Evolutionary conservation across 192 early-diverging fungal genomes (phyloP), one percentile per base, ranked within the genome.

Genomic region (Backusella australiensis): DNA sequence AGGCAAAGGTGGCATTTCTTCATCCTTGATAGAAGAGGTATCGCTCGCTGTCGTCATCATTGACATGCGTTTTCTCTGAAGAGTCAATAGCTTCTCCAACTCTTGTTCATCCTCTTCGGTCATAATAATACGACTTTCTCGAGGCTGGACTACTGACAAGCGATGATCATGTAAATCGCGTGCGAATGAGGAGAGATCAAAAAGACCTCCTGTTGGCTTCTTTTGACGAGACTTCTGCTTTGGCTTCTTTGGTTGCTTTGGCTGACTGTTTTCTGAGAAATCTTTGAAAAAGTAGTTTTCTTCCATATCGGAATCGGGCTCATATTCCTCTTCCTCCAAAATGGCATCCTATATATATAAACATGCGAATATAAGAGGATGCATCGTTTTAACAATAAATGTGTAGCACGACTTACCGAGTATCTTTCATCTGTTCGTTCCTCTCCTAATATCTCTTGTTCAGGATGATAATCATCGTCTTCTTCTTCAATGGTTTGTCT

Each of bases 261-360:
- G 35, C 11, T 19, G 32, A 39, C 35, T 49, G 12, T 72, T 70
- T 19, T 56, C 46, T 6, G 75, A 69, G 67, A 80, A 80, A 34
- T 80, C 79, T 34, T 80, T 75, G 26, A 80, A 76, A 36, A 80
- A 80, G 34, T 49, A 76, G 38, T 80, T 68, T 66, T 80, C 79
- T 36, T 80, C 75, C 23, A 53, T 23, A 15, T 75, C 74, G 17
- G 75, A 75, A 41, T 76, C 75, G 21, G 38, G 66, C 29, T 76
- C 75, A n/a, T 67, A 52, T 7, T 75, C 26, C n/a, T 71, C 69
- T 53, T 71, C 69, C 19, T 70, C 36, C 35, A 59, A 59, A 9
- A 23, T 12, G 11, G 21, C 23, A 59, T 59, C 53, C 53, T 59
- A 59, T 11, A 23, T 23, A 59, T 23, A 59, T 9, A 59, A 8